Percentiles rank a stretch among this genome's conserved stretches.
Evolutionary conservation across 306 rosid genomes (phyloP).

Genomic region (Begonia fuchsioides): DNA sequence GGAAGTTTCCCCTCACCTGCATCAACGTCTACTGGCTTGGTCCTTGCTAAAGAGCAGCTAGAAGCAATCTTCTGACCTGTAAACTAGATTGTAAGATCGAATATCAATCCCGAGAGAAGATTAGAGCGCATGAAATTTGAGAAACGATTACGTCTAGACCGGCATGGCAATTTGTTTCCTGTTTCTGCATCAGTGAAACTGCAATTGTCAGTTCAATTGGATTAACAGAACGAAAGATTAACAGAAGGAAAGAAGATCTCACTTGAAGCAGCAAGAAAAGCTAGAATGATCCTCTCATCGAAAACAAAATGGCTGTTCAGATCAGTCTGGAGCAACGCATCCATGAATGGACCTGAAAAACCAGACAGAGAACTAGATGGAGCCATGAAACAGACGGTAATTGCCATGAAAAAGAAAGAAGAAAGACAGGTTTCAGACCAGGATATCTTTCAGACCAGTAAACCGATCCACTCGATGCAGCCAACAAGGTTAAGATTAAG

Average conservation of each 20-base stretch:
- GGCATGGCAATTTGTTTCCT: conserved; percentile 45
- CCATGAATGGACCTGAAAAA: conserved; percentile 34
- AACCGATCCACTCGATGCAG: conserved; percentile 60
- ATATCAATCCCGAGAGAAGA: neutral
- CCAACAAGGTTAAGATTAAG: conserved; percentile 40
- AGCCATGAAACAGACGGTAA: neutral
- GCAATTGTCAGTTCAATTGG: neutral
- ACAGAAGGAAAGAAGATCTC: conserved; percentile 11
- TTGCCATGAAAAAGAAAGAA: neutral
- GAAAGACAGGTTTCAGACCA: conserved; percentile 14
- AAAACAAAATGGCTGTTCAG: conserved; percentile 36
- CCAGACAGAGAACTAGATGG: neutral
- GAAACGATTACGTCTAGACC: conserved; percentile 29
- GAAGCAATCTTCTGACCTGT: conserved; percentile 46
- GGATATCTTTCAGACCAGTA: conserved; percentile 55
- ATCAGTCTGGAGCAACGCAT: conserved; percentile 29
- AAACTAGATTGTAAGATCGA: neutral
- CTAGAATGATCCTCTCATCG: conserved; percentile 57
- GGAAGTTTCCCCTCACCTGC: conserved; percentile 34
- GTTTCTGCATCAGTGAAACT: conserved; percentile 26
- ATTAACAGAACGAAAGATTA: no score
- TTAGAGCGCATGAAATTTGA: neutral
- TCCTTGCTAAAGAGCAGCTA: conserved; percentile 61
- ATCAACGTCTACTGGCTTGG: conserved; percentile 39
- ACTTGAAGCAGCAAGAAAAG: conserved; percentile 69